Conservation (phyloP, 257 asterid genomes). For the Solanum paucissectum region DNA sequence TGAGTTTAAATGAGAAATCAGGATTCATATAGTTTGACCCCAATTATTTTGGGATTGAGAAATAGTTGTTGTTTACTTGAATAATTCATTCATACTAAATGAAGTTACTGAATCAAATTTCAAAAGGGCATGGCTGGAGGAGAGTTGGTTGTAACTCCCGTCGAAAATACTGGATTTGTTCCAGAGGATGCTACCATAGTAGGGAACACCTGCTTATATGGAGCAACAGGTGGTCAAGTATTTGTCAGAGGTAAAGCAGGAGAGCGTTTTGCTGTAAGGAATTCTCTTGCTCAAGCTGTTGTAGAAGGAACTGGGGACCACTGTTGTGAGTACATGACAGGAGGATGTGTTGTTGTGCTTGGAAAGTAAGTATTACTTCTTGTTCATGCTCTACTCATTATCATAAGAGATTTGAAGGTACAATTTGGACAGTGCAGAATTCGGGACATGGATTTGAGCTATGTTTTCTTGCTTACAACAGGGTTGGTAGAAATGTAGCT, state of each 20-base stretch:
- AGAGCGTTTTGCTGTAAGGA: slow-evolving; percentile 94
- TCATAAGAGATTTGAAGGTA: neutral
- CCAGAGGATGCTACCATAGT: slow-evolving; percentile 95
- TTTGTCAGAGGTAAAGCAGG: slow-evolving; percentile 90
- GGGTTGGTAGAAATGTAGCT: slow-evolving; percentile 98
- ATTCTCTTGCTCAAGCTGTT: slow-evolving; percentile 94
- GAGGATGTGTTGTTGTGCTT: slow-evolving; percentile 88
- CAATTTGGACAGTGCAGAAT: neutral
- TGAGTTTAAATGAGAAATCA: neutral
- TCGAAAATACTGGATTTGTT: slow-evolving; percentile 55
- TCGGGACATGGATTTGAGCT: neutral
- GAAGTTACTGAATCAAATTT: slow-evolving; percentile 3
- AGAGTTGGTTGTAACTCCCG: slow-evolving; percentile 79
- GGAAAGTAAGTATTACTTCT: slow-evolving; percentile 65
- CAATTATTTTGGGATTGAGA: neutral
- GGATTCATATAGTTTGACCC: neutral
- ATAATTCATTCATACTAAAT: neutral
- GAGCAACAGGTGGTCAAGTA: slow-evolving; percentile 95
- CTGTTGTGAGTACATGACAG: slow-evolving; percentile 98
- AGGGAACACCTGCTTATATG: slow-evolving; percentile 93
- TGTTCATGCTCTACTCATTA: neutral
- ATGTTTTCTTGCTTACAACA: slow-evolving; percentile 13
- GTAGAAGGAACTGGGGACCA: slow-evolving; percentile 99
- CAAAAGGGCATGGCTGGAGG: slow-evolving; percentile 98
- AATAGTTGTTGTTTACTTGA: neutral